phyloP scores from a whole-genome alignment of 192 early-diverging fungal species.

The Kickxella alabastrina region DNA sequence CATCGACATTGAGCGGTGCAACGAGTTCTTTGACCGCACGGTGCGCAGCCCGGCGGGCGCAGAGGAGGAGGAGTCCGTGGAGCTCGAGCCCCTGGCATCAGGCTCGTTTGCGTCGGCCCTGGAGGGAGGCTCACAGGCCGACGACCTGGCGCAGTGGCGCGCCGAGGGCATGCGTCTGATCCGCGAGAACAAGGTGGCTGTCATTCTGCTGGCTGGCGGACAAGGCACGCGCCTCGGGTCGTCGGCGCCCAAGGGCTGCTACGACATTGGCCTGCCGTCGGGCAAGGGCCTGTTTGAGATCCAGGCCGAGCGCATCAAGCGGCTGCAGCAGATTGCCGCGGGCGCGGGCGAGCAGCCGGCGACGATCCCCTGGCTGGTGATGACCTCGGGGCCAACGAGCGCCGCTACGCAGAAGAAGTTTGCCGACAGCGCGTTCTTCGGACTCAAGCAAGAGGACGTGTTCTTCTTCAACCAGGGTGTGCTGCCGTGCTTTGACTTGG shows the following conservation, averaged over 20 bases:
- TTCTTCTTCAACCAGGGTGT: slow-evolving; percentile 96
- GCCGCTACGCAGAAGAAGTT: slow-evolving; percentile 76
- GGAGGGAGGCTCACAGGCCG: slow-evolving; percentile 41
- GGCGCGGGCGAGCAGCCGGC: slow-evolving; percentile 25
- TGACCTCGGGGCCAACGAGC: slow-evolving; percentile 95
- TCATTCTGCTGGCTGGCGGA: slow-evolving; percentile 90
- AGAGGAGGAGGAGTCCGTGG: slow-evolving; percentile 47
- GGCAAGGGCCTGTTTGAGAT: slow-evolving; percentile 86
- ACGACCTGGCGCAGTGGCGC: slow-evolving; percentile 64
- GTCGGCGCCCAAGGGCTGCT: slow-evolving; percentile 87
- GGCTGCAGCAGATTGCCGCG: slow-evolving; percentile 71
- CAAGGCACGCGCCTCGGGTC: slow-evolving; percentile 84
- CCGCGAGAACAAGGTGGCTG: slow-evolving; percentile 83
- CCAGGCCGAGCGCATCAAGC: slow-evolving; percentile 89
- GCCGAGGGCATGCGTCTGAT: slow-evolving; percentile 74
- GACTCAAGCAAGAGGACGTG: slow-evolving; percentile 77
- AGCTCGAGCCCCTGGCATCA: slow-evolving; percentile 73
- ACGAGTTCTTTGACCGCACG: slow-evolving; percentile 79
- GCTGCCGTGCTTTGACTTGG: slow-evolving; percentile 84
- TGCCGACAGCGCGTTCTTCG: slow-evolving; percentile 81
- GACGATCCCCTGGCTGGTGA: slow-evolving; percentile 96
- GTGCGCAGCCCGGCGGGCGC: slow-evolving; percentile 44
- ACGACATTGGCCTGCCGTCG: slow-evolving; percentile 88
- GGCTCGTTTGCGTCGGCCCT: slow-evolving; percentile 64
- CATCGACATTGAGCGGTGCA: slow-evolving; percentile 78